Evolutionary conservation across 331 rosid species (phyloP).

Genomic region (Phaseolus coccineus): DNA sequence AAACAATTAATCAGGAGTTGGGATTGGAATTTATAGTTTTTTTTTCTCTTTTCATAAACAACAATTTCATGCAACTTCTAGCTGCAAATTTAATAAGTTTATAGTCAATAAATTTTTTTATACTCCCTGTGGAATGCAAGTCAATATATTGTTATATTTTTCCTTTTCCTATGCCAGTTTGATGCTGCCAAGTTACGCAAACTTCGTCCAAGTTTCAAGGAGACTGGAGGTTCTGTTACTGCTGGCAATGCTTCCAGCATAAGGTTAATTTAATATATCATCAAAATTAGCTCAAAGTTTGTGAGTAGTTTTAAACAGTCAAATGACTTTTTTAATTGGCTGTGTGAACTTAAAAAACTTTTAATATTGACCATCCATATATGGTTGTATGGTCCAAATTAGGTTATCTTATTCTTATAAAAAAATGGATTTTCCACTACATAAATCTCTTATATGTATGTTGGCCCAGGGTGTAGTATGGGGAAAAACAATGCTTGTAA

Average conservation of each 20-base stretch:
- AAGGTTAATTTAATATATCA: constrained; percentile 61
- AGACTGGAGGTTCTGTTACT: constrained; percentile 90
- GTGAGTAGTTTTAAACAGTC: not conserved
- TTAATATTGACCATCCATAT: not conserved
- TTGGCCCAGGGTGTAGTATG: not conserved
- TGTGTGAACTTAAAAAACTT: not conserved
- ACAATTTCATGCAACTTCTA: constrained; percentile 25
- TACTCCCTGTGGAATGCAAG: constrained; percentile 16
- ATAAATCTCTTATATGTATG: not conserved
- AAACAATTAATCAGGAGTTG: constrained; percentile 6
- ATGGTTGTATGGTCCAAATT: not conserved
- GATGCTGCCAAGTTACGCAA: constrained; percentile 93
- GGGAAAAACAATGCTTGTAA: not conserved
- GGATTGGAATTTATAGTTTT: constrained; percentile 31
- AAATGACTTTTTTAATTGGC: not conserved
- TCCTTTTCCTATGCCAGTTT: constrained; percentile 64
- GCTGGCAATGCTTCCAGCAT: constrained; percentile 99
- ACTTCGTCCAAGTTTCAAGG: constrained; percentile 98
- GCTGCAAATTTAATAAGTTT: constrained; percentile 19
- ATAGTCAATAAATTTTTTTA: constrained; percentile 3
- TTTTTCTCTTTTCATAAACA: not conserved
- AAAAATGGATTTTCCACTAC: not conserved
- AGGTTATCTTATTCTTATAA: not conserved
- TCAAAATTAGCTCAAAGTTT: not conserved
- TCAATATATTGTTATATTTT: constrained; percentile 29